Base-by-base conservation (phyloP, 441 rosid species). In the Theobroma grandiflorum region DNA sequence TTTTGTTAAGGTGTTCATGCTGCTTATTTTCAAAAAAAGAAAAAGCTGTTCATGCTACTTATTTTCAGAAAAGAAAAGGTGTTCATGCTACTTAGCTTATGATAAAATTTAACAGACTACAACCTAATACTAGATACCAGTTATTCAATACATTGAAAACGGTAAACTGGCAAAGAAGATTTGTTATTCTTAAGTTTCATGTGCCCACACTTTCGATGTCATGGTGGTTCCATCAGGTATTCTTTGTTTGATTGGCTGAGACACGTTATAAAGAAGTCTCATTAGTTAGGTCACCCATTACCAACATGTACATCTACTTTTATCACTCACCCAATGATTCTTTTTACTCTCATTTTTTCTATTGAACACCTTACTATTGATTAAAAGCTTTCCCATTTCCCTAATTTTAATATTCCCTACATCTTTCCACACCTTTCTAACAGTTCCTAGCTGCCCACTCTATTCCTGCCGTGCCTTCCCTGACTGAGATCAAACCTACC, bases 51-150 rank as follows among this genome's bases (percentile, higher is more conserved):
- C 31, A 26, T 26, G 31, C 10, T 6, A 45, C 49, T 45, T 45
- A 45, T 26, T 26, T 26, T 26, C 31, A 26, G 1, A 26, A 26
- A 26, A 26, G 31, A 26, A 26, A 31, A 71, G 52, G 16, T 71
- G 61, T 33, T n/a, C 61, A 52, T 35, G 75, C 59, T 49, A 71
- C 74, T 69, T 69, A 69, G 58, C 52, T 50, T 31, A 26, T 0
- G 38, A 12, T 33, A 50, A 71, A 11, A 16, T 18, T 52, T 72
- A 50, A 72, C 75, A 53, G 18, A 37, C 61, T 33, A 31, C 3
- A 11, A 31, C 3, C 18, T 9, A n/a, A 18, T n/a, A 35, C 8
- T 31, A 47, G 52, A 10, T 47, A 47, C 2, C 12, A 55, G 26
- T n/a, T 70, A 22, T 9, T 69, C 57, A 35, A 18, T 7, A 50